Evolutionary conservation across 305 asterid genomes (phyloP).

Genomic region (Fraxinus paxiana): DNA sequence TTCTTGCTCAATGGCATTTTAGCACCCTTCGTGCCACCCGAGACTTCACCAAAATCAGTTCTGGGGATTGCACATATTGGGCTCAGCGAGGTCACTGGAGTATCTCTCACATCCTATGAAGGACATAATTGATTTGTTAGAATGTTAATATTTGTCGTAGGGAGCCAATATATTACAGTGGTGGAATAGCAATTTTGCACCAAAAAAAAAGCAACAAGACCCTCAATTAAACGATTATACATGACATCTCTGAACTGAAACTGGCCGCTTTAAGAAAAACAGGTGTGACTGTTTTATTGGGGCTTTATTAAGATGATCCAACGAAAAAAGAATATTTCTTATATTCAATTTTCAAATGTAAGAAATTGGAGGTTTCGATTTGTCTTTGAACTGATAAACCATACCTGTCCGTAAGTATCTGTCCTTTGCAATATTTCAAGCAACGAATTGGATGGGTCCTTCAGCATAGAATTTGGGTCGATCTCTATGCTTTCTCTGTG

Average conservation of each 20-base stretch:
- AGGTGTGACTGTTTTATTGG: not conserved
- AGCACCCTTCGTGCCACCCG: not conserved
- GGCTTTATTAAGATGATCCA: not conserved
- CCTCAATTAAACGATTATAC: not conserved
- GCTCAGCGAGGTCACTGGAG: not conserved
- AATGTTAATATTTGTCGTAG: not conserved
- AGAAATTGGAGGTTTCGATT: not conserved
- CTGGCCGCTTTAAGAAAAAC: not conserved
- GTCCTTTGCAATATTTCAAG: no score
- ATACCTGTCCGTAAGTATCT: no score
- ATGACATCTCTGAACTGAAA: not conserved
- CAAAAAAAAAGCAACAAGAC: not conserved
- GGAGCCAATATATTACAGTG: not conserved
- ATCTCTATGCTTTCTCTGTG: conserved; percentile 10
- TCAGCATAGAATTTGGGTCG: conserved; percentile 13
- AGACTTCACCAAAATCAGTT: conserved; percentile 6
- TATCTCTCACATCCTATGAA: conserved; percentile 28
- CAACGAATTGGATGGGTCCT: not conserved
- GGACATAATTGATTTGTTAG: not conserved
- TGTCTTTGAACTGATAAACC: not conserved
- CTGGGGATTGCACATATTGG: not conserved
- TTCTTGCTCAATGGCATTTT: conserved; percentile 1
- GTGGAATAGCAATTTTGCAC: not conserved
- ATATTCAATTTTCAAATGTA: not conserved
- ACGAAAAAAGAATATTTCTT: not conserved